Base-by-base conservation (phyloP, 1,284 basidiomycete genomes). In the Schizophyllum commune region DNA sequence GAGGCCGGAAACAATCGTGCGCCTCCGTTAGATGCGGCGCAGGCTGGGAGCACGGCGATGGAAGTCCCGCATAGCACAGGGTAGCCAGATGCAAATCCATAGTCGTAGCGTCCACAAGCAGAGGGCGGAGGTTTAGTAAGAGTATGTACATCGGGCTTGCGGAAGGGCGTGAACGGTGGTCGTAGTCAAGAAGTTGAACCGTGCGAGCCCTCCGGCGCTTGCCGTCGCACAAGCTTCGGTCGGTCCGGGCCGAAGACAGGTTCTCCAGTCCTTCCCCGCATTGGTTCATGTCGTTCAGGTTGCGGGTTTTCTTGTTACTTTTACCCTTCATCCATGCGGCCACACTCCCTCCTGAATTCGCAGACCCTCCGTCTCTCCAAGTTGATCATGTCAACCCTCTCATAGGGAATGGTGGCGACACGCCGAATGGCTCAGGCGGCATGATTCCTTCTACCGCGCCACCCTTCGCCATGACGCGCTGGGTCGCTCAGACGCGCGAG, bases 381-480 rank as follows among this genome's bases (percentile, higher is more conserved):
- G 78, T 83, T 1, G 81, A 85, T 67, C 70, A 77, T 65, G 79
- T 86, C 19, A 79, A 85, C 64, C 76, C 83, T 84, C 75, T 88
- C 52, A 89, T 90, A 56, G 88, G 89, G 13, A 89, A 86, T 64
- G 86, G 85, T 0, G 89, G 89, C 0, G 81, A 83, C 65, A 82
- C 82, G 0, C 88, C 88, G 1, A 84, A 89, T 65, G 82, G 80
- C 1, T 85, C 85, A 0, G 87, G 87, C 53, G 89, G 91, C 8
- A 84, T 55, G 81, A 86, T 88, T 55, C 86, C 86, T 0, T 86
- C 85, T 20, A 85, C 84, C 1, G 86, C 87, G 0, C 89, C 89
- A 7, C 91, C 91, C 0, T 93, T 92, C 66, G 91, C 80, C 2
- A 91, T 91, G 88, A 91, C 88, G 0, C 82, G 90, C 22, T 92